Evolutionary conservation across 78 protist genomes (phyloP).

Genomic region (slime mould (Dictyostelium discoideum)): DNA sequence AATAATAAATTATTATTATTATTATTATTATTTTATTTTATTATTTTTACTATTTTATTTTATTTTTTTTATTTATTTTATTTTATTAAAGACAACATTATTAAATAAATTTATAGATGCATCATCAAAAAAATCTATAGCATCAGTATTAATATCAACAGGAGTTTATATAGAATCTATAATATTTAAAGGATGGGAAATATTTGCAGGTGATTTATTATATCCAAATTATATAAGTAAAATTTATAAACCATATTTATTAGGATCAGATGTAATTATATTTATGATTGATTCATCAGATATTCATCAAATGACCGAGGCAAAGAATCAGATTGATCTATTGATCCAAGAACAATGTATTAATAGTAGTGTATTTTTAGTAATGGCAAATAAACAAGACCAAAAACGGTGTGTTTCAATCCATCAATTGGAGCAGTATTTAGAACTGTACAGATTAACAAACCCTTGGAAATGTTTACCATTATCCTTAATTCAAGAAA

Average conservation of each 20-base stretch:
- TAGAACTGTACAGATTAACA: constrained; percentile 44
- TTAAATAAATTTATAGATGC: constrained; percentile 53
- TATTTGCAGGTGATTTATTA: constrained; percentile 43
- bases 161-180: constrained; percentile 48
- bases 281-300: constrained; percentile 71
- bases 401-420: neutral
- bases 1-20: too few species aligned
- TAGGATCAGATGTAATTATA: constrained; percentile 48
- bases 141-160: constrained; percentile 43
- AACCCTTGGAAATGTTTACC: constrained; percentile 68
- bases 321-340: constrained; percentile 60
- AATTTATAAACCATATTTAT: constrained; percentile 43
- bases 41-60: too few species aligned
- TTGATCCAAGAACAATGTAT: constrained; percentile 36
- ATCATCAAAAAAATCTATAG: constrained; percentile 12
- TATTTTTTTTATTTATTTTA: too few species aligned
- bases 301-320: constrained; percentile 38
- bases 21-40: too few species aligned
- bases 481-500: neutral
- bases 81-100: constrained; percentile 23
- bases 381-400: constrained; percentile 74
- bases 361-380: constrained; percentile 46
- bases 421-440: constrained; percentile 41
- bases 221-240: constrained; percentile 55
- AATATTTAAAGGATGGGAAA: constrained; percentile 59